phyloP scores from a whole-genome alignment of 2,329 filamentous ascomycete species.

The Talaromyces sp. region DNA sequence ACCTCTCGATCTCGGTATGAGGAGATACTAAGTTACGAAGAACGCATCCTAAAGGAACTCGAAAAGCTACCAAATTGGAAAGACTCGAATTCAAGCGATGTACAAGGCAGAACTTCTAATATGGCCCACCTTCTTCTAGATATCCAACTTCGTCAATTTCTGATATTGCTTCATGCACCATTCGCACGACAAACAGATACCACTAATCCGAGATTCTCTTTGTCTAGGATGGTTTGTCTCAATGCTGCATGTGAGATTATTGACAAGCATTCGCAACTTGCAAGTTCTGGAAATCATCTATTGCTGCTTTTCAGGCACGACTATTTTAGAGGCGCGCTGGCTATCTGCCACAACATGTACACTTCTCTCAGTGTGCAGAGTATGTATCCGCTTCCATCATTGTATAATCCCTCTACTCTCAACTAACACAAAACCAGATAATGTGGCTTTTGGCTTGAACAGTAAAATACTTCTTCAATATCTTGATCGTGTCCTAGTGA shows the following conservation, averaged over 20 bases:
- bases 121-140: conserved; percentile 20
- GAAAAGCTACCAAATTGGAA: conserved; percentile 22
- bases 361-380: conserved; percentile 5
- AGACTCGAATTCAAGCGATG: not conserved
- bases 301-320: conserved; percentile 18
- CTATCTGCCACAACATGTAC: conserved; percentile 17
- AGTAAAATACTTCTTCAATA: conserved; percentile 14
- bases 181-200: conserved; percentile 19
- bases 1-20: conserved; percentile 19
- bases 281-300: conserved; percentile 5
- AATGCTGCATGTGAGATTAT: conserved; percentile 16
- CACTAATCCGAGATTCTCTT: conserved; percentile 18
- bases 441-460: conserved; percentile 15
- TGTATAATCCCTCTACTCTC: not conserved
- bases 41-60: conserved; percentile 20
- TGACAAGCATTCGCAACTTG: conserved; percentile 14
- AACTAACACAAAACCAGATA: conserved; percentile 8
- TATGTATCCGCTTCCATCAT: not conserved
- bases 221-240: conserved; percentile 22
- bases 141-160: conserved; percentile 24
- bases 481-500: conserved; percentile 22
- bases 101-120: not conserved
- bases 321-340: conserved; percentile 19
- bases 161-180: conserved; percentile 26
- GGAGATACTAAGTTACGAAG: conserved; percentile 22